These are phyloP conservation scores for Venturia pyrina DNA, from an alignment of 2,329 filamentous ascomycete genomes.

Conservation along the genomic window DNA sequence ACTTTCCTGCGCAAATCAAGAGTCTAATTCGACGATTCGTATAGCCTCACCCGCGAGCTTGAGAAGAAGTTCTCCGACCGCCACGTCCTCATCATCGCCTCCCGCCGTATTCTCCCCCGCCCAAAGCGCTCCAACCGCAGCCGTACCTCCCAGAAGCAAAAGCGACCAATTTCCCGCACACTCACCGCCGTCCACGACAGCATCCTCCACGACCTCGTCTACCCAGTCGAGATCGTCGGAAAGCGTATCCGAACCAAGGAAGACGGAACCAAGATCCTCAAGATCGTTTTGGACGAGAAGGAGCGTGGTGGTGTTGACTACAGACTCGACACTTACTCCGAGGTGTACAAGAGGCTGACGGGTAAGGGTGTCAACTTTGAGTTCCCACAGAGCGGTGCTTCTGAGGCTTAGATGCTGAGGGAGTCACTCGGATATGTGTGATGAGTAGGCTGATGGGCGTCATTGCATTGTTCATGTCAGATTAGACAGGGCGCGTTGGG, in stretches of 20 bases:
- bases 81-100: conserved; percentile 97
- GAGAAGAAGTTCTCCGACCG: conserved; percentile 99
- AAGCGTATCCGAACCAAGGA: conserved; percentile 98
- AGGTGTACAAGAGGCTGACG: conserved; percentile 97
- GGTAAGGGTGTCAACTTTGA: conserved; percentile 96
- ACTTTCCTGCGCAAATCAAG: conserved; percentile 5
- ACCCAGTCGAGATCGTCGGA: conserved; percentile 99
- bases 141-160: conserved; percentile 94
- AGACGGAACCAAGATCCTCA: conserved; percentile 96
- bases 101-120: conserved; percentile 95
- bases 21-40: conserved; percentile 13
- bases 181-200: conserved; percentile 98
- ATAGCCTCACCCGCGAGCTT: conserved; percentile 95
- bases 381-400: conserved; percentile 54
- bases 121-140: conserved; percentile 97
- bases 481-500: not conserved
- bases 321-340: conserved; percentile 97
- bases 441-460: not conserved
- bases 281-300: conserved; percentile 99
- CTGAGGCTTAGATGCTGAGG: conserved; percentile 10
- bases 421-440: not conserved
- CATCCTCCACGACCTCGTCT: conserved; percentile 96
- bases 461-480: not conserved
- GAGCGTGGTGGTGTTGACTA: conserved; percentile 99
- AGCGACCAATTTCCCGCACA: conserved; percentile 95